Percentiles rank a stretch among this genome's conserved stretches.
Conservation (phyloP, 768 basidiomycete genomes). For the Pholiota conissans region DNA sequence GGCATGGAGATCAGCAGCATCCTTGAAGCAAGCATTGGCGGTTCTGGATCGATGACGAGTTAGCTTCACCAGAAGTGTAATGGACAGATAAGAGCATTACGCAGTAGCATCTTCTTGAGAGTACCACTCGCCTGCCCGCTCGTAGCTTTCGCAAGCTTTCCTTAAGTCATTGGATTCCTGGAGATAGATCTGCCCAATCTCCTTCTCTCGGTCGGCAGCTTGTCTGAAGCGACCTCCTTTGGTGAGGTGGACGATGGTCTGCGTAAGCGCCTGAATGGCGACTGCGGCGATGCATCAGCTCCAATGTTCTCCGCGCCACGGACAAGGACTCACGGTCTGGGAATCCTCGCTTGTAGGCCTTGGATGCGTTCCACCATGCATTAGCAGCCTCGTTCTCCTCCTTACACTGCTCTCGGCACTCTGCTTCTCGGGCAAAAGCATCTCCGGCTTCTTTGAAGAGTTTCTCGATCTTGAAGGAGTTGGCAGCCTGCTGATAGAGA, state of each 20-base stretch:
- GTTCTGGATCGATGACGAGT: conserved; percentile 52
- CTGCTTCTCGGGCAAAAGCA: conserved; percentile 90
- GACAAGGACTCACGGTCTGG: conserved; percentile 66
- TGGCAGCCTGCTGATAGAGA: conserved; percentile 92
- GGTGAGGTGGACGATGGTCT: conserved; percentile 83
- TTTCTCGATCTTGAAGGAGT: conserved; percentile 91
- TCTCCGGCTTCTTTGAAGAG: conserved; percentile 90
- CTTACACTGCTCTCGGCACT: conserved; percentile 86
- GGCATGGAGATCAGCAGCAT: conserved; percentile 93
- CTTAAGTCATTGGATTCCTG: conserved; percentile 77
- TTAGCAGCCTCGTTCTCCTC: conserved; percentile 95
- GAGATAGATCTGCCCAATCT: conserved; percentile 93
- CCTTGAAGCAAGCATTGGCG: conserved; percentile 93
- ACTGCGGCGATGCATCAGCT: conserved; percentile 47
- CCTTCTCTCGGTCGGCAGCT: conserved; percentile 97
- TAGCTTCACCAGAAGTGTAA: neutral
- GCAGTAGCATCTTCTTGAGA: conserved; percentile 95
- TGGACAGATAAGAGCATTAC: conserved; percentile 45
- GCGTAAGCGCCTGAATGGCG: conserved; percentile 83
- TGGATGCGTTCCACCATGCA: conserved; percentile 98
- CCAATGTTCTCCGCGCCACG: conserved; percentile 11
- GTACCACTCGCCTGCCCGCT: conserved; percentile 95
- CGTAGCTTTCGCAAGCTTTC: conserved; percentile 89
- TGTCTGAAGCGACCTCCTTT: conserved; percentile 90
- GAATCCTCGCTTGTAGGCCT: conserved; percentile 89